phyloP scores from a whole-genome alignment of 2,329 filamentous ascomycete species.

The Aspergillus sp. region DNA sequence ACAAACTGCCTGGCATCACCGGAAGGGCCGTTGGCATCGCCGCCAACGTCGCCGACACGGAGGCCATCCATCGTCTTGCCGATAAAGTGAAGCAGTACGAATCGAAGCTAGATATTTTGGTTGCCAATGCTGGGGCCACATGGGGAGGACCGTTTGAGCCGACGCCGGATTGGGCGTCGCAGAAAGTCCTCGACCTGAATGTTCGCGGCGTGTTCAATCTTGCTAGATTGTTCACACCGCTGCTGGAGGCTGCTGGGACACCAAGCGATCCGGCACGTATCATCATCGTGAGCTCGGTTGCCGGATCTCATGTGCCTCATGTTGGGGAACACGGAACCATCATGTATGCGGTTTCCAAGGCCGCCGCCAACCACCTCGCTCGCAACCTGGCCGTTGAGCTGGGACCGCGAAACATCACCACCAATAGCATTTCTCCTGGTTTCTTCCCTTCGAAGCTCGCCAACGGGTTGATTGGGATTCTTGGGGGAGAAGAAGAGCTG shows the following conservation, averaged over 20 bases:
- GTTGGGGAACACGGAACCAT: constrained; percentile 11
- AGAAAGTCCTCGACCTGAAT: constrained; percentile 11
- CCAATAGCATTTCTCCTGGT: constrained; percentile 9
- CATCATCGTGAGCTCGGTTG: constrained; percentile 11
- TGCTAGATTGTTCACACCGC: constrained; percentile 9
- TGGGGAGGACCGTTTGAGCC: constrained; percentile 13
- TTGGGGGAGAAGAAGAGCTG: constrained; percentile 9
- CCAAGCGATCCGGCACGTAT: constrained; percentile 4
- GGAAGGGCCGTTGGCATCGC: constrained; percentile 11
- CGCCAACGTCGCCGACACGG: constrained; percentile 6
- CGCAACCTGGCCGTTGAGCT: constrained; percentile 11
- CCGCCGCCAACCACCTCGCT: constrained; percentile 9
- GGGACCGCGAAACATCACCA: constrained; percentile 9
- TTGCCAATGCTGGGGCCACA: constrained; percentile 11
- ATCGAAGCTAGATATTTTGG: constrained; percentile 7
- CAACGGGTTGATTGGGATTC: constrained; percentile 10
- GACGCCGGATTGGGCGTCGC: constrained; percentile 10
- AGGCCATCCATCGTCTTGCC: constrained; percentile 8
- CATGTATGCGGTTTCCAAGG: constrained; percentile 14
- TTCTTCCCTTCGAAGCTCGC: constrained; percentile 13
- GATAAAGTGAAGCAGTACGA: constrained; percentile 1
- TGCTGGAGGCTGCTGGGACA: constrained; percentile 5
- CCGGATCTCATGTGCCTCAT: constrained; percentile 7
- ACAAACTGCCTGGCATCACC: constrained; percentile 7
- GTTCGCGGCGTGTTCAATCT: constrained; percentile 13